phyloP scores from a whole-genome alignment of 2,329 filamentous ascomycete genomes.

The Venturia aucupariae region DNA sequence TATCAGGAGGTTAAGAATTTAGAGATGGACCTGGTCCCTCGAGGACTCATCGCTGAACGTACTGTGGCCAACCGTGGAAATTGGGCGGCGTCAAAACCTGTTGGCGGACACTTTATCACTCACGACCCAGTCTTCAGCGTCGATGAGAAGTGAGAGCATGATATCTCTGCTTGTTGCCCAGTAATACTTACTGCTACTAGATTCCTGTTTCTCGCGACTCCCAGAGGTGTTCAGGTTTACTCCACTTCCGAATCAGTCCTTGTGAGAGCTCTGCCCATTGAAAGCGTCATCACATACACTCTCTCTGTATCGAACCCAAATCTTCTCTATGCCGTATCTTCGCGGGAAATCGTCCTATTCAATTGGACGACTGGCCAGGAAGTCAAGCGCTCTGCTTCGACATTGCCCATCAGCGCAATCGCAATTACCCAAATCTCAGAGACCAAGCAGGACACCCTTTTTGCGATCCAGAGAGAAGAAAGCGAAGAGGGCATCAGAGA shows the following conservation, averaged over 20 bases:
- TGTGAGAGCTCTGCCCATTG: slow-evolving; percentile 54
- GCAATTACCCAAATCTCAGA: slow-evolving; percentile 24
- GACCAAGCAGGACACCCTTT: slow-evolving; percentile 27
- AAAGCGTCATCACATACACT: slow-evolving; percentile 42
- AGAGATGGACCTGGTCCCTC: slow-evolving; percentile 19
- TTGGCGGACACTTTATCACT: slow-evolving; percentile 47
- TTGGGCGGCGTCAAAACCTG: slow-evolving; percentile 41
- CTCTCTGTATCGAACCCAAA: slow-evolving; percentile 43
- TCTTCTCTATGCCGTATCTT: slow-evolving; percentile 43
- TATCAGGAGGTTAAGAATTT: background rate
- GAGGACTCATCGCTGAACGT: slow-evolving; percentile 11
- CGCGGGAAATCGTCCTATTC: slow-evolving; percentile 46
- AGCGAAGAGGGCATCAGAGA: background rate
- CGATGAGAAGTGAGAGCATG: slow-evolving; percentile 42
- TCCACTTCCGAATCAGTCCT: slow-evolving; percentile 73
- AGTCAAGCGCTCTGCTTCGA: slow-evolving; percentile 32
- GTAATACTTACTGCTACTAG: slow-evolving; percentile 34
- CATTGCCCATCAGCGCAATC: slow-evolving; percentile 29
- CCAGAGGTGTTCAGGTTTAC: slow-evolving; percentile 70
- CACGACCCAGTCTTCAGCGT: slow-evolving; percentile 48
- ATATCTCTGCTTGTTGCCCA: slow-evolving; percentile 25
- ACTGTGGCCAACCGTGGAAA: slow-evolving; percentile 2
- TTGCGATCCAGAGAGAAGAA: slow-evolving; percentile 27
- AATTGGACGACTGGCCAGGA: slow-evolving; percentile 41
- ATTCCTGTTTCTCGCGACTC: slow-evolving; percentile 65